Evolutionary conservation across 2,329 filamentous ascomycete species (phyloP), one percentile per base, ranked within the genome.

Genomic region (Colletotrichum salicis): DNA sequence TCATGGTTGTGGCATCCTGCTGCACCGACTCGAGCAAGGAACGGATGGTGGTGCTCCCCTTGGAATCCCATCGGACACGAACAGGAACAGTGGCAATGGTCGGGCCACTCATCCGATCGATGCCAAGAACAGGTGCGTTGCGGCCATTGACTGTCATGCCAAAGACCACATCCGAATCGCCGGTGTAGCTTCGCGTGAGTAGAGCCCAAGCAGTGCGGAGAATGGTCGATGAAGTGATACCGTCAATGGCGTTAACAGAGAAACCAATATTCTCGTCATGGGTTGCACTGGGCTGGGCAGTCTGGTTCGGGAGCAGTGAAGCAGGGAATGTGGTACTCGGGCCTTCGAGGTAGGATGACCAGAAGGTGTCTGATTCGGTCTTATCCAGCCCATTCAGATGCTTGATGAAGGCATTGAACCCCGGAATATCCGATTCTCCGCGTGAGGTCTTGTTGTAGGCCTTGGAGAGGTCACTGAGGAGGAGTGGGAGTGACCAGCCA

Each of bases 131-230:
- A 7, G 75, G 69, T 5, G 76, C 75, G 15, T 77, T 71, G 2
- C 80, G 77, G 19, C 80, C 79, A 3, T 76, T 77, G 4, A 78
- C 61, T 0, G 76, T 76, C 15, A 70, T 72, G 4, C 77, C 78
- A 54, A 80, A 84, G 1, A 75, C 58, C 1, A 79, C 69, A 48
- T 64, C 62, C 24, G 56, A 31, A 35, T 71, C 79, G 73, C 54
- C 79, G 75, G 82, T 78, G 61, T 85, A 83, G 3, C 80, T 73
- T 0, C 79, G 79, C 1, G 82, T 77, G 2, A 84, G 76, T 11
- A 86, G 62, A 1, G 76, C 71, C 74, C 76, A 76, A 6, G 78
- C 75, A 0, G 77, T 75, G 8, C 77, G 73, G 19, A 78, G 59
- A 33, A 57, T 57, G 7, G 19, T 57, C 7, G 54, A 27, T 13